These are phyloP conservation scores for Thelonectria olida DNA, from an alignment of 2,329 filamentous ascomycete genomes.

Conservation along the genomic window DNA sequence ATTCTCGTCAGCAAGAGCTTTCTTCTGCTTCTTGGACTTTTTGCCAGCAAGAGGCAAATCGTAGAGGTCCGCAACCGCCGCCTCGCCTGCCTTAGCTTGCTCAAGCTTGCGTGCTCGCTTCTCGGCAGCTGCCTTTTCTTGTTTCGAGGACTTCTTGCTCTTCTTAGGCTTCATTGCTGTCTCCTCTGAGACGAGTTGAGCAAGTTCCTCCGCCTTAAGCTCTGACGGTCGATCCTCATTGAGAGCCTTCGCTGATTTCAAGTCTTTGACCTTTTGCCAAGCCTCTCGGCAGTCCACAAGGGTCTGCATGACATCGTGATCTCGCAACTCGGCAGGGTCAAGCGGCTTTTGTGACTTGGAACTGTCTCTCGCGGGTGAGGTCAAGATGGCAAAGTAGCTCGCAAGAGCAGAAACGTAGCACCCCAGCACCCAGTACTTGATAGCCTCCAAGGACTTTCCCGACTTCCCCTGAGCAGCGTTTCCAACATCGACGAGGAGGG, in stretches of 20 bases:
- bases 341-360: constrained; percentile 66
- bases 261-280: constrained; percentile 78
- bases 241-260: constrained; percentile 60
- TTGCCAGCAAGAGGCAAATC: constrained; percentile 63
- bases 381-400: constrained; percentile 95
- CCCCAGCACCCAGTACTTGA: constrained; percentile 82
- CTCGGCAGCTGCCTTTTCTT: constrained; percentile 47
- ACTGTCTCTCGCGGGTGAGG: constrained; percentile 75
- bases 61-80: constrained; percentile 75
- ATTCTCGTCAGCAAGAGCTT: constrained; percentile 50
- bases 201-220: constrained; percentile 37
- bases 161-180: constrained; percentile 41
- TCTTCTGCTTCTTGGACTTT: constrained; percentile 53
- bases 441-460: constrained; percentile 64
- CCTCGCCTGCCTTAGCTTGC: constrained; percentile 71
- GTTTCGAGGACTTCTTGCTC: constrained; percentile 44
- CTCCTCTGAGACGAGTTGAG: constrained; percentile 34
- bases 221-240: constrained; percentile 42
- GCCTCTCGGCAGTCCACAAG: constrained; percentile 81
- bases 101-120: constrained; percentile 55
- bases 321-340: constrained; percentile 80
- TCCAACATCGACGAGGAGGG: constrained; percentile 67
- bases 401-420: constrained; percentile 88
- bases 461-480: constrained; percentile 63
- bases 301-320: constrained; percentile 91